Percentiles rank a stretch among this genome's conserved stretches.
Conservation (phyloP, 345 rosid species). For the Corchorus capsularis region DNA sequence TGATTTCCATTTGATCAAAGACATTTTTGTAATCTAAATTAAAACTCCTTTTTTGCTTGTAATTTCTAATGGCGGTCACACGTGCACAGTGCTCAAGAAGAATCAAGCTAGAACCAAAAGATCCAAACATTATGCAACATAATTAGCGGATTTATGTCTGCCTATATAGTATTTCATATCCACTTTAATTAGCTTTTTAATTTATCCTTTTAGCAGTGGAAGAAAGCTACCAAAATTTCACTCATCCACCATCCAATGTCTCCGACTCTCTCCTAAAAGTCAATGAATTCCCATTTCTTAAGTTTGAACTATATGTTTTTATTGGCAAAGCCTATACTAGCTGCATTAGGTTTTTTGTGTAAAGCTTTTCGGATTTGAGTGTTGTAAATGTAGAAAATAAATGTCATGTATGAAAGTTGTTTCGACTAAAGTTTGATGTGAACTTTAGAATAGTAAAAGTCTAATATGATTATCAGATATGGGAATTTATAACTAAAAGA, state of each 20-base stretch:
- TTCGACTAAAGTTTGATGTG: not conserved
- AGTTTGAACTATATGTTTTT: too few species aligned
- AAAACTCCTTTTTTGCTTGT: too few species aligned
- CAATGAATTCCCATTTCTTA: not conserved
- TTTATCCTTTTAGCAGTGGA: not conserved
- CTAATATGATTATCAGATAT: too few species aligned
- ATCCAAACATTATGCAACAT: constrained; percentile 2
- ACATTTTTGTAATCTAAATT: not conserved
- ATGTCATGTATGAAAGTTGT: too few species aligned
- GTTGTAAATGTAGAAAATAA: too few species aligned
- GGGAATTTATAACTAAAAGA: too few species aligned
- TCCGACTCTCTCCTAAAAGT: not conserved
- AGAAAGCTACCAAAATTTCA: not conserved
- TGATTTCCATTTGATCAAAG: not conserved
- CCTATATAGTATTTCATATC: not conserved
- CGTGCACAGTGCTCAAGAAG: constrained; percentile 17
- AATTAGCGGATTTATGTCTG: constrained; percentile 15
- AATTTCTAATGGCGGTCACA: too few species aligned
- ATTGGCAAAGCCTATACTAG: too few species aligned
- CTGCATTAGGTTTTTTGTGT: too few species aligned
- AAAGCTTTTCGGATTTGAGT: too few species aligned
- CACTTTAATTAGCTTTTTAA: not conserved
- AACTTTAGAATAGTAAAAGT: too few species aligned
- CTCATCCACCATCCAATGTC: not conserved
- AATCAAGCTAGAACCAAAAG: not conserved